These are phyloP conservation scores for Sphenostylis stenocarpa DNA, from an alignment of 306 rosid genomes.

Conservation along the genomic window DNA sequence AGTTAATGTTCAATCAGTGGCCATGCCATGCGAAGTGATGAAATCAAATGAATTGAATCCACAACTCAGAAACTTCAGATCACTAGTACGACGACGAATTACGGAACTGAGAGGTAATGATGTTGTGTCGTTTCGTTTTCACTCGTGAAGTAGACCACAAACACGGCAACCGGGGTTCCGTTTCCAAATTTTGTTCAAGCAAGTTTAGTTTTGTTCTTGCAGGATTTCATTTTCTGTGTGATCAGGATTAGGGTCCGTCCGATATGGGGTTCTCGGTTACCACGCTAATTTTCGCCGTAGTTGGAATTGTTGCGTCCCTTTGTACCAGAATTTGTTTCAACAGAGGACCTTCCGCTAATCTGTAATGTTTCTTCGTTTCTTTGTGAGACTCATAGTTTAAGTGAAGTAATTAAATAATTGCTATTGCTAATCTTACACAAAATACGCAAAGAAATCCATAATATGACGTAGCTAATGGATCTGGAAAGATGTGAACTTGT, in stretches of 20 bases:
- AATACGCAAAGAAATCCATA: neutral
- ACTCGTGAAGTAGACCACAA: neutral
- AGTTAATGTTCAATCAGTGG: neutral
- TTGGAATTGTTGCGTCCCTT: constrained; percentile 62
- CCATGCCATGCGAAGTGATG: neutral
- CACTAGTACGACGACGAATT: constrained; percentile 7
- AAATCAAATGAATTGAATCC: neutral
- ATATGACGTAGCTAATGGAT: neutral
- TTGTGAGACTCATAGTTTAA: neutral
- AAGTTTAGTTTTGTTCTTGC: neutral
- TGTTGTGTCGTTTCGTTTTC: neutral
- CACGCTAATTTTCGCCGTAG: constrained; percentile 51
- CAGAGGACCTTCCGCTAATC: constrained; percentile 70
- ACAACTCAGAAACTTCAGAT: neutral
- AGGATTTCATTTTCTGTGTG: constrained; percentile 34
- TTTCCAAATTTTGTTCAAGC: neutral
- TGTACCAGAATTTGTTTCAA: constrained; percentile 64
- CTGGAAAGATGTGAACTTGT: neutral
- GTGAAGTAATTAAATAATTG: neutral
- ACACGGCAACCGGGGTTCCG: neutral
- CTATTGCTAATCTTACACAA: neutral
- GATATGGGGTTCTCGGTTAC: constrained; percentile 73
- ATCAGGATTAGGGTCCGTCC: constrained; percentile 39
- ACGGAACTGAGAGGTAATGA: neutral
- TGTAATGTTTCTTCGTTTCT: constrained; percentile 43